These are phyloP conservation scores for Arthroderma sp. DNA, from an alignment of 2,329 filamentous ascomycete species.

Conservation along the genomic window DNA sequence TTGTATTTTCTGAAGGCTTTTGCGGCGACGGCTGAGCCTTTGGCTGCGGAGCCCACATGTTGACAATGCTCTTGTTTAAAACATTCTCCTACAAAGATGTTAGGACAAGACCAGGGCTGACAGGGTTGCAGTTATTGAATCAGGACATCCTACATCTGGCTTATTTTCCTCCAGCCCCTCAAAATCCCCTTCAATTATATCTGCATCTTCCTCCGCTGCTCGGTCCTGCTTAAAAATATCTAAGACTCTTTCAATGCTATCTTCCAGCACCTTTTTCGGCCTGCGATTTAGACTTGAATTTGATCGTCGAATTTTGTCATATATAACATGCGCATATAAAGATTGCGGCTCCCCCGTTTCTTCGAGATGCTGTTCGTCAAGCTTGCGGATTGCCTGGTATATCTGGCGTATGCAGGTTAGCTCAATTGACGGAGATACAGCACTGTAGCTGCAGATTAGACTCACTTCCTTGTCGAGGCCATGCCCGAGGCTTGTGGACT, in stretches of 20 bases:
- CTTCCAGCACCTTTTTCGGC: conserved; percentile 69
- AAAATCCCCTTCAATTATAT: conserved; percentile 40
- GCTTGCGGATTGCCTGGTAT: conserved; percentile 66
- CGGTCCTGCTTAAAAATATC: conserved; percentile 57
- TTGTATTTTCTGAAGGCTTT: conserved; percentile 21
- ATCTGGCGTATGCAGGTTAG: conserved; percentile 36
- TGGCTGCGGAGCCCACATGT: conserved; percentile 41
- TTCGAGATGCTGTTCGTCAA: conserved; percentile 54
- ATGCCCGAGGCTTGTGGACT: conserved; percentile 38
- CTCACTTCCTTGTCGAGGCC: conserved; percentile 52
- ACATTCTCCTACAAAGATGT: conserved; percentile 41
- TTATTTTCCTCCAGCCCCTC: conserved; percentile 36
- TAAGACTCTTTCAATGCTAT: conserved; percentile 72
- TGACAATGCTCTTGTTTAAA: conserved; percentile 55
- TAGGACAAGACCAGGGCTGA: conserved; percentile 10
- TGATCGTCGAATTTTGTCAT: conserved; percentile 68
- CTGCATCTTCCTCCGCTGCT: conserved; percentile 42
- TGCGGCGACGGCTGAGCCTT: conserved; percentile 19
- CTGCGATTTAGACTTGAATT: conserved; percentile 77
- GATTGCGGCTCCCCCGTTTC: conserved; percentile 36
- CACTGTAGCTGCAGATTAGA: background rate
- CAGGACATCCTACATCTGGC: conserved; percentile 18
- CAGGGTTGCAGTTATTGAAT: background rate
- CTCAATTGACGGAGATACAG: background rate
- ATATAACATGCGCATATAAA: conserved; percentile 52